A percentile compares a stretch with the other conserved stretches of the same genome.
Evolutionary conservation across 2,329 filamentous ascomycete genomes (phyloP).

Genomic region (Fusarium verrucosum): DNA sequence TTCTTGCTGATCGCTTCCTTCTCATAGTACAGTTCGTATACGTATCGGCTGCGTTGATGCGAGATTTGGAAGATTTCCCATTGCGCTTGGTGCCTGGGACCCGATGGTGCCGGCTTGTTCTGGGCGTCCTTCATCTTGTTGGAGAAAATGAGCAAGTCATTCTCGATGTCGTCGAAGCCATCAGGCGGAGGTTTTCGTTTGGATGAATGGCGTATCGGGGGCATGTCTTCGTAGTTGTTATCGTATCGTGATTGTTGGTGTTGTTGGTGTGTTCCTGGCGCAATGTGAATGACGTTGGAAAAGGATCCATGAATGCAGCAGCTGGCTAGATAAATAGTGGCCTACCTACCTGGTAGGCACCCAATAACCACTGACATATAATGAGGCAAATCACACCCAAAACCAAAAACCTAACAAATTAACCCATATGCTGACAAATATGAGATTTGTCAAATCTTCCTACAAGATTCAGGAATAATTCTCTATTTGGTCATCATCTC

Average conservation of each 20-base stretch:
- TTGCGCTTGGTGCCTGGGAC: slow-evolving; percentile 84
- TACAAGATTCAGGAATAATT: no score
- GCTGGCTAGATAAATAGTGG: no score
- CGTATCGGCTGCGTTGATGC: slow-evolving; percentile 90
- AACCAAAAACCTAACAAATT: no score
- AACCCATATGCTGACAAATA: no score
- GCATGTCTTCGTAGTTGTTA: slow-evolving; percentile 63
- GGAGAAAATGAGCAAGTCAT: slow-evolving; percentile 83
- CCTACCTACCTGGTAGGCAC: no score
- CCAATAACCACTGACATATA: no score
- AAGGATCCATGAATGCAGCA: no score
- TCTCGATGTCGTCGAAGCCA: slow-evolving; percentile 88
- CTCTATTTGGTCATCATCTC: neutral
- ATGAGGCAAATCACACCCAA: no score
- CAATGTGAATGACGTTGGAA: neutral
- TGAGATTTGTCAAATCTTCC: no score
- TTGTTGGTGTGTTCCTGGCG: neutral
- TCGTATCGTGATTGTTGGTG: neutral
- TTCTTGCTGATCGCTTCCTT: slow-evolving; percentile 93
- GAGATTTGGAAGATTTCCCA: slow-evolving; percentile 99
- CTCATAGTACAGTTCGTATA: slow-evolving; percentile 98
- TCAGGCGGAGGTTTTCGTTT: slow-evolving; percentile 85
- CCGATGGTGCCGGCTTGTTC: slow-evolving; percentile 84
- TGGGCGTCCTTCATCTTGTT: slow-evolving; percentile 97
- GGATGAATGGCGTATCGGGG: slow-evolving; percentile 76